These are phyloP conservation scores for Crassisporium funariophilum DNA, from an alignment of 768 basidiomycete genomes.

Conservation along the genomic window DNA sequence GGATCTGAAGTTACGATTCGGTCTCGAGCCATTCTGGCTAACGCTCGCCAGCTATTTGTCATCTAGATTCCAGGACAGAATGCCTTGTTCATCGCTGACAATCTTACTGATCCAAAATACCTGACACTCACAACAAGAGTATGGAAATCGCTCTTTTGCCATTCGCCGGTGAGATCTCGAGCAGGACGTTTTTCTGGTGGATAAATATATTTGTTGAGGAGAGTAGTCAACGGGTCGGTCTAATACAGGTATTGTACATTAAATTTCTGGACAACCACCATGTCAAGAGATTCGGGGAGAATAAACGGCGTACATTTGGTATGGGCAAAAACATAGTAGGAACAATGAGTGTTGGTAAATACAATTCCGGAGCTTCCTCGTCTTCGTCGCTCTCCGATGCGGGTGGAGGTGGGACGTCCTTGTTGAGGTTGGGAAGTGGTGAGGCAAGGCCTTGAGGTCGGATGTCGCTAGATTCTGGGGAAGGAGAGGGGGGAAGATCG, in stretches of 20 bases:
- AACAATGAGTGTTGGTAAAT: slow-evolving; percentile 66
- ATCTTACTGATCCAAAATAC: slow-evolving; percentile 4
- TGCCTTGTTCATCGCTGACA: slow-evolving; percentile 2
- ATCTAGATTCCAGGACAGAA: slow-evolving; percentile 48
- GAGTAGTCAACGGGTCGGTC: slow-evolving; percentile 83
- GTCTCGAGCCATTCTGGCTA: slow-evolving; percentile 85
- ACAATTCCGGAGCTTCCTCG: slow-evolving; percentile 56
- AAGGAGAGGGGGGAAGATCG: slow-evolving; percentile 30
- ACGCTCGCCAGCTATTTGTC: slow-evolving; percentile 85
- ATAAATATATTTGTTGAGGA: slow-evolving; percentile 82
- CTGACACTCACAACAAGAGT: slow-evolving; percentile 71
- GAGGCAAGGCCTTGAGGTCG: slow-evolving; percentile 19
- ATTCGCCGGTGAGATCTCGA: slow-evolving; percentile 76
- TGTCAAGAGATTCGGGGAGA: slow-evolving; percentile 50
- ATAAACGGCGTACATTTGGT: slow-evolving; percentile 74
- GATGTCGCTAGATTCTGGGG: slow-evolving; percentile 18
- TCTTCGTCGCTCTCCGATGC: slow-evolving; percentile 45
- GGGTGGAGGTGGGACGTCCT: slow-evolving; percentile 56
- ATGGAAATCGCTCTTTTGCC: slow-evolving; percentile 71
- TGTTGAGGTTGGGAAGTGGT: slow-evolving; percentile 48
- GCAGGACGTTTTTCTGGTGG: slow-evolving; percentile 73
- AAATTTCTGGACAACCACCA: slow-evolving; percentile 63
- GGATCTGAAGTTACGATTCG: slow-evolving; percentile 71
- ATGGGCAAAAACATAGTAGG: slow-evolving; percentile 88
- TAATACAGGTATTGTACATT: slow-evolving; percentile 53